Evolutionary conservation across 768 basidiomycete species (phyloP).

Genomic region (Phanerochaete sordida): DNA sequence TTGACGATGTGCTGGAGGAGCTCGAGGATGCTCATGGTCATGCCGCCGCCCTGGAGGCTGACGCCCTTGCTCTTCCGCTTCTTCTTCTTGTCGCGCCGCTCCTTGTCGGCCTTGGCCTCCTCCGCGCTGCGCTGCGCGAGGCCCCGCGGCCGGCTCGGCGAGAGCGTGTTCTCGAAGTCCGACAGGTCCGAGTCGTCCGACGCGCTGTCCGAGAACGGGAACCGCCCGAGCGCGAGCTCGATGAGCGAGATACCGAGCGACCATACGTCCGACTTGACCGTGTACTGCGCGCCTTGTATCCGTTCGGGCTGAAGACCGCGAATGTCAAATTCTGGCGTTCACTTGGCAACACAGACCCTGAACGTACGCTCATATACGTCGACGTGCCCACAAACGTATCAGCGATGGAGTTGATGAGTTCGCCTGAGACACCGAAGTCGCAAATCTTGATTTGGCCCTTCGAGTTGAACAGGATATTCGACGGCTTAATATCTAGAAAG

Average conservation of each 20-base stretch:
- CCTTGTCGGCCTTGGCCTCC: conserved; percentile 31
- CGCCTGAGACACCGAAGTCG: conserved; percentile 98
- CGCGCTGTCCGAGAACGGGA: conserved; percentile 88
- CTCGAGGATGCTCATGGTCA: conserved; percentile 98
- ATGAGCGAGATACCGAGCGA: conserved; percentile 96
- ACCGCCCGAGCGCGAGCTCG: conserved; percentile 93
- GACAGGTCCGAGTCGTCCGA: conserved; percentile 75
- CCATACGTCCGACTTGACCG: conserved; percentile 99
- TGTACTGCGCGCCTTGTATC: conserved; percentile 97
- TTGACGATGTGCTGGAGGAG: conserved; percentile 97
- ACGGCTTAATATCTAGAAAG: conserved; percentile 93
- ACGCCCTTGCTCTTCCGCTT: conserved; percentile 91
- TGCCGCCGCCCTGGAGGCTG: conserved; percentile 87
- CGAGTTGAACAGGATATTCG: conserved; percentile 95
- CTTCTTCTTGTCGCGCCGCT: conserved; percentile 61
- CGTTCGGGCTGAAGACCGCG: conserved; percentile 78
- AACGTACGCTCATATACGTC: conserved; percentile 97
- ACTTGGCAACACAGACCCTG: conserved; percentile 4
- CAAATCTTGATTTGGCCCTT: conserved; percentile 97
- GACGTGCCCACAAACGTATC: conserved; percentile 99
- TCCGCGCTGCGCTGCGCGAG: conserved; percentile 37
- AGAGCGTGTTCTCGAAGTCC: conserved; percentile 78
- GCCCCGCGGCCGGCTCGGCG: conserved; percentile 61
- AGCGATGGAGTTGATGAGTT: conserved; percentile 97
- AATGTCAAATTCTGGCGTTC: conserved; percentile 9